These are phyloP conservation scores for Leptographium lundbergii DNA, from an alignment of 2,329 filamentous ascomycete species.

Conservation along the genomic window DNA sequence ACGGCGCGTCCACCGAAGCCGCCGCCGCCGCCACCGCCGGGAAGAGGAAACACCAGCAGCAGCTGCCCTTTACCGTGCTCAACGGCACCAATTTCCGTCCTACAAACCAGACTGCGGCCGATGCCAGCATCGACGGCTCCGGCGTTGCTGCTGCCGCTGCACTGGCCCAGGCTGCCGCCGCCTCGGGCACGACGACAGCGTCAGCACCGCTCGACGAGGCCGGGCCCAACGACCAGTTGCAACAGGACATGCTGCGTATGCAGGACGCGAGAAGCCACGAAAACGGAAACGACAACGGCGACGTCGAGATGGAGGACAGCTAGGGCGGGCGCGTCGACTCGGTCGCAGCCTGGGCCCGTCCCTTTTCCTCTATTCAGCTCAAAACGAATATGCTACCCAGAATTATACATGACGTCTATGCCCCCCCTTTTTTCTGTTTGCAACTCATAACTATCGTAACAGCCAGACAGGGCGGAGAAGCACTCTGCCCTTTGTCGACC, in stretches of 20 bases:
- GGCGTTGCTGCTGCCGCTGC: constrained; percentile 8
- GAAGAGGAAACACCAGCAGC: constrained; percentile 9
- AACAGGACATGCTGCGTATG: constrained; percentile 10
- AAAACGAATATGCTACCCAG: background rate
- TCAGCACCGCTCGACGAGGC: background rate
- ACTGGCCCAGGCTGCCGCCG: constrained; percentile 9
- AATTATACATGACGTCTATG: background rate
- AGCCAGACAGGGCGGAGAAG: background rate
- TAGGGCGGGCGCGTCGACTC: background rate
- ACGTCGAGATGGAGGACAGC: background rate
- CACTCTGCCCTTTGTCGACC: background rate
- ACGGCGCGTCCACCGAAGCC: background rate
- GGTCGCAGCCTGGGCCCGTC: background rate
- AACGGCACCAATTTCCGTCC: background rate
- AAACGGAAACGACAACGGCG: background rate
- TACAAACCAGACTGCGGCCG: too few species aligned
- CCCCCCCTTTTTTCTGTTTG: background rate
- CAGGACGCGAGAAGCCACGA: background rate
- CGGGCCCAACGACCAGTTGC: constrained; percentile 11
- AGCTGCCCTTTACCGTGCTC: constrained; percentile 9
- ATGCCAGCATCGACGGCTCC: background rate
- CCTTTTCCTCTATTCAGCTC: background rate
- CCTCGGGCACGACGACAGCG: constrained; percentile 1
- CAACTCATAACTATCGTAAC: background rate
- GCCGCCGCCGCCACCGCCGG: background rate